A percentile compares a stretch with the other conserved stretches of the same genome.
Evolutionary conservation across 306 rosid species (phyloP).

Genomic region (Prunus kanzakura): DNA sequence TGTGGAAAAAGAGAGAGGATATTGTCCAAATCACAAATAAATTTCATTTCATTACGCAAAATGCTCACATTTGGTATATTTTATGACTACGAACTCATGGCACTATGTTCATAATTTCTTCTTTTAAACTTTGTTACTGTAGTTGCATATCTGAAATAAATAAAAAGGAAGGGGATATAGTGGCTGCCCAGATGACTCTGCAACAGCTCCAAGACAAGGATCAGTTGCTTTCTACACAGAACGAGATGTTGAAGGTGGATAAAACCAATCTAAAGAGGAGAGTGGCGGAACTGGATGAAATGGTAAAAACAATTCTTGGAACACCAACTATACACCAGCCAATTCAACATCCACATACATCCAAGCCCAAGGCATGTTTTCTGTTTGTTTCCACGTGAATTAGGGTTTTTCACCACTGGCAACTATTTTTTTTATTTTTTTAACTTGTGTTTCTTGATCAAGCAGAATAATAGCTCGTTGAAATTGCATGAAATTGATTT

Average conservation of each 20-base stretch:
- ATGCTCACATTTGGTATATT: too few relatives aligned
- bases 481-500: slow-evolving; percentile 42
- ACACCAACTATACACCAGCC: slow-evolving; percentile 32
- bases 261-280: slow-evolving; percentile 63
- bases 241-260: slow-evolving; percentile 91
- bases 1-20: too few relatives aligned
- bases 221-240: slow-evolving; percentile 82
- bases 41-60: too few relatives aligned
- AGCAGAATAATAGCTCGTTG: slow-evolving; percentile 41
- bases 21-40: too few relatives aligned
- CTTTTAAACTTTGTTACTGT: slow-evolving; percentile 22
- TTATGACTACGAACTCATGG: background rate
- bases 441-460: slow-evolving; percentile 13
- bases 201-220: slow-evolving; percentile 76
- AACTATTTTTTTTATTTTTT: background rate
- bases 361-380: slow-evolving; percentile 46
- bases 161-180: slow-evolving; percentile 55
- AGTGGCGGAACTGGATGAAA: slow-evolving; percentile 78
- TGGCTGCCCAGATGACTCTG: slow-evolving; percentile 49
- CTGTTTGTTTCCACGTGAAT: background rate
- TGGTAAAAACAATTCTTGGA: slow-evolving; percentile 52
- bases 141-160: slow-evolving; percentile 61
- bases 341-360: slow-evolving; percentile 37
- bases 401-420: background rate
- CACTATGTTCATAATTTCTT: background rate